These are phyloP conservation scores for Crithidia brevicula DNA, from an alignment of 208 protist species.

Conservation along the genomic window DNA sequence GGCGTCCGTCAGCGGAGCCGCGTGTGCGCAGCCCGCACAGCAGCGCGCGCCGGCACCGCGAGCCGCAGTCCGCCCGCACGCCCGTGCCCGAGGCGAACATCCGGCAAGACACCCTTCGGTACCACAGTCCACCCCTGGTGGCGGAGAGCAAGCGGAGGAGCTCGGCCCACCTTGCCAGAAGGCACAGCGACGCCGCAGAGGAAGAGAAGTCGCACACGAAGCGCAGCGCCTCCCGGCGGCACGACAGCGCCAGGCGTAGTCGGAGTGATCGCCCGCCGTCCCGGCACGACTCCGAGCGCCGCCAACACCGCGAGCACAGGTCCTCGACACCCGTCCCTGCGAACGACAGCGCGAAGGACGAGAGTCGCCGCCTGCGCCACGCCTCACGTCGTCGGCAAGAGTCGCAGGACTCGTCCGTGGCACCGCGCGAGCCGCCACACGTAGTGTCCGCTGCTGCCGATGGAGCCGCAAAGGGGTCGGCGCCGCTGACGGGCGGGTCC, in stretches of 20 bases:
- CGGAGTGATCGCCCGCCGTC: slow-evolving; percentile 16
- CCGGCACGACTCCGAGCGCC: slow-evolving; percentile 21
- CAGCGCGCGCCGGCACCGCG: slow-evolving; percentile 17
- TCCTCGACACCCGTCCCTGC: slow-evolving; percentile 1
- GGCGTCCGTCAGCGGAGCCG: slow-evolving; percentile 16
- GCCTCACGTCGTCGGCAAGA: slow-evolving; percentile 6
- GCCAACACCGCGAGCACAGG: slow-evolving; percentile 11
- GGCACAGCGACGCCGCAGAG: slow-evolving; percentile 9
- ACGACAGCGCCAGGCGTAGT: slow-evolving; percentile 22
- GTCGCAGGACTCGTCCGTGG: slow-evolving; percentile 15
- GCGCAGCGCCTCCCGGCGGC: slow-evolving; percentile 7
- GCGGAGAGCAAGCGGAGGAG: slow-evolving; percentile 1
- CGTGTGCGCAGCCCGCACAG: slow-evolving; percentile 15
- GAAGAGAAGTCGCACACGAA: slow-evolving; percentile 13
- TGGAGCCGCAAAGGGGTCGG: background rate
- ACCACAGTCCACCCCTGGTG: slow-evolving; percentile 19
- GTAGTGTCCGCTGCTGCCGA: background rate
- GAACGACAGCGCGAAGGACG: slow-evolving; percentile 17
- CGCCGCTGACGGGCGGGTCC: background rate
- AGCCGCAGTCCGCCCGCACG: slow-evolving; percentile 3
- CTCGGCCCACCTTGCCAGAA: slow-evolving; percentile 11
- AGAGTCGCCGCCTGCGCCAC: slow-evolving; percentile 12
- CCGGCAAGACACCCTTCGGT: slow-evolving; percentile 31
- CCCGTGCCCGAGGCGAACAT: slow-evolving; percentile 13
- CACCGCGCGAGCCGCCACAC: background rate